Evolutionary conservation across 768 basidiomycete species (phyloP), one percentile per base, ranked within the genome.

Genomic region (Dictyophora rubrovolvata): DNA sequence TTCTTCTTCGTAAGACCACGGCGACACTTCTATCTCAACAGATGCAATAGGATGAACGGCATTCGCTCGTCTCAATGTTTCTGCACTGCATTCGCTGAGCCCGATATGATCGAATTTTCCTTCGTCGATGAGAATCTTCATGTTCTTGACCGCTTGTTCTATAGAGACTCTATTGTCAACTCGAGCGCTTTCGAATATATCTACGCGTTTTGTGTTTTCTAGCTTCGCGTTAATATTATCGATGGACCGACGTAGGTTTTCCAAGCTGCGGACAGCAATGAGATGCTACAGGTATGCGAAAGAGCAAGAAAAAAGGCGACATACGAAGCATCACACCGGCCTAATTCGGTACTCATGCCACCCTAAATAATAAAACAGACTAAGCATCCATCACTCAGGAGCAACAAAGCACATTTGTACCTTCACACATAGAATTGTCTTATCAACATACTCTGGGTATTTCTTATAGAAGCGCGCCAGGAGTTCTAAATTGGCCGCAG

Each of bases 21-120:
- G 76, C 64, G 81, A 84, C 47, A 84, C 70, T 67, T 88, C 87
- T 54, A 87, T 84, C 67, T 88, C 85, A 8, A 83, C 80, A 16
- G 78, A 73, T 12, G 79, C 73, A 59, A 86, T 76, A 1, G 79
- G 81, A 49, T 77, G 72, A 10, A 84, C 71, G 10, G 75, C 73
- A 42, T 73, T 74, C 8, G 80, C 81, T 17, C 80, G 74, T 9
- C 70, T 64, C 9, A 87, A 70, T 0, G 82, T 81, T 22, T 68
- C 71, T 0, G 75, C 79, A 17, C 70, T 72, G 64, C 76, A 75
- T 66, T 86, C 84, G 1, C 78, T 80, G 58, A 86, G 63, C 1
- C 82, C 82, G 58, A 86, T 82, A 65, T 83, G 76, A 63, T 76
- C 72, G 67, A 85, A 79, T 59, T 79, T 73, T 12, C 83, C 82